Evolutionary conservation across 148 eudicot species (phyloP).

Genomic region (Beta vulgaris): DNA sequence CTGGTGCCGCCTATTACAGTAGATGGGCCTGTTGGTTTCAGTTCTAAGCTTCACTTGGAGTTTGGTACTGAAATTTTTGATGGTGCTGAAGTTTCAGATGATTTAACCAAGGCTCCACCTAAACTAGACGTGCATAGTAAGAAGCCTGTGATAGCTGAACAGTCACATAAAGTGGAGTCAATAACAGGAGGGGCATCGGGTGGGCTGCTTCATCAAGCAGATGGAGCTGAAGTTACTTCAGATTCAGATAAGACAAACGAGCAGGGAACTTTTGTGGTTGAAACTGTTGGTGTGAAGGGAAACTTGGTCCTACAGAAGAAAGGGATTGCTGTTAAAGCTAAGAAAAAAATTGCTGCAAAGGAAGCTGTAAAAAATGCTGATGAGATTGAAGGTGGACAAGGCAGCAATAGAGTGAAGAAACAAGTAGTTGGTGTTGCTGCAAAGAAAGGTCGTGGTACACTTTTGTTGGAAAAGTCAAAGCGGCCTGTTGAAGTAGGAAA

Average conservation of each 20-base stretch:
- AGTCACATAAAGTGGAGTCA: constrained; percentile 6
- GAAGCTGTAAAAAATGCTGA: constrained; percentile 14
- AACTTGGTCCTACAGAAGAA: constrained; percentile 36
- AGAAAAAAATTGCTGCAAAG: constrained; percentile 24
- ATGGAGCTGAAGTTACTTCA: constrained; percentile 27
- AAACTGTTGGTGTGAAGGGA: constrained; percentile 25
- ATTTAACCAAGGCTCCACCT: constrained; percentile 59
- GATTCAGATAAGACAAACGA: constrained; percentile 13
- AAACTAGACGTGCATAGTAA: constrained; percentile 15
- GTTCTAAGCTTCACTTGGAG: constrained; percentile 10
- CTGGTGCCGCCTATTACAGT: constrained; percentile 15
- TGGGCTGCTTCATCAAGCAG: constrained; percentile 19
- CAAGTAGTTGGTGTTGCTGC: constrained; percentile 18
- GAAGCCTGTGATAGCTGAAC: constrained; percentile 21
- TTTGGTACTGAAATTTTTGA: constrained; percentile 13
- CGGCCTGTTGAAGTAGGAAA: background rate
- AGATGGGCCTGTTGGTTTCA: constrained; percentile 13
- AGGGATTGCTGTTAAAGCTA: constrained; percentile 33
- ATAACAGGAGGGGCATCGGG: constrained; percentile 9
- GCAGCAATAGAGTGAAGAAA: constrained; percentile 18
- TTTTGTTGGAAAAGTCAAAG: constrained; percentile 21
- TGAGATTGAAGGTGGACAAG: constrained; percentile 15
- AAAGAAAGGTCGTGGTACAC: constrained; percentile 24
- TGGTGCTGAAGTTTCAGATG: constrained; percentile 32
- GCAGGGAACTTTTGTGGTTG: constrained; percentile 26